Evolutionary conservation across 108 stramenopile genomes (phyloP).

Genomic region (Aurantiochytrium sp.): DNA sequence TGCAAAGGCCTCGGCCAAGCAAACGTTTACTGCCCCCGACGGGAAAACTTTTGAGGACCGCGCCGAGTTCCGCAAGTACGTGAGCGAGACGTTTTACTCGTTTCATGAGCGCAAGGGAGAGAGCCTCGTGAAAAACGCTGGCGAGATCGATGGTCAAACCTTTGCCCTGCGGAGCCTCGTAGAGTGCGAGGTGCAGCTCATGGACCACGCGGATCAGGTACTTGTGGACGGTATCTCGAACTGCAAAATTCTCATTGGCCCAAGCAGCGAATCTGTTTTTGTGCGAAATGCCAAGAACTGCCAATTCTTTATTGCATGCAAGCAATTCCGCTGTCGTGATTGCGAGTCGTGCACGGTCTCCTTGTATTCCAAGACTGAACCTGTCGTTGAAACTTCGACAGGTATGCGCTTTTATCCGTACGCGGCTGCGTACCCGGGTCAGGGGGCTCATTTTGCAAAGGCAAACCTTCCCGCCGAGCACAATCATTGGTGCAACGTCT

Average conservation of each 20-base stretch:
- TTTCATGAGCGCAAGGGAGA: slow-evolving; percentile 46
- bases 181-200: slow-evolving; percentile 47
- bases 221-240: slow-evolving; percentile 53
- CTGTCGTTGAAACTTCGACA: slow-evolving; percentile 61
- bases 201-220: slow-evolving; percentile 62
- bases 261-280: slow-evolving; percentile 63
- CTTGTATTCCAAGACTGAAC: slow-evolving; percentile 66
- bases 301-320: slow-evolving; percentile 60
- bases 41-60: slow-evolving; percentile 56
- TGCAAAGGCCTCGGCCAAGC: background rate
- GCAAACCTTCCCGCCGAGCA: slow-evolving; percentile 44
- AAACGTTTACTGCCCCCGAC: slow-evolving; percentile 60
- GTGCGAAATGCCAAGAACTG: slow-evolving; percentile 61
- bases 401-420: slow-evolving; percentile 41
- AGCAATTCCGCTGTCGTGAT: slow-evolving; percentile 65
- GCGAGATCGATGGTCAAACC: slow-evolving; percentile 58
- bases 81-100: slow-evolving; percentile 65
- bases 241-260: slow-evolving; percentile 63
- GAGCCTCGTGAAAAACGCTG: slow-evolving; percentile 48
- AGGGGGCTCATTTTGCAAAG: slow-evolving; percentile 29
- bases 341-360: slow-evolving; percentile 55
- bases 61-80: slow-evolving; percentile 52
- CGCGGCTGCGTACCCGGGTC: slow-evolving; percentile 15
- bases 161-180: slow-evolving; percentile 57
- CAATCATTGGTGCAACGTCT: slow-evolving; percentile 64